Evolutionary conservation across 768 basidiomycete species (phyloP).

Genomic region (Lactarius sanguifluus): DNA sequence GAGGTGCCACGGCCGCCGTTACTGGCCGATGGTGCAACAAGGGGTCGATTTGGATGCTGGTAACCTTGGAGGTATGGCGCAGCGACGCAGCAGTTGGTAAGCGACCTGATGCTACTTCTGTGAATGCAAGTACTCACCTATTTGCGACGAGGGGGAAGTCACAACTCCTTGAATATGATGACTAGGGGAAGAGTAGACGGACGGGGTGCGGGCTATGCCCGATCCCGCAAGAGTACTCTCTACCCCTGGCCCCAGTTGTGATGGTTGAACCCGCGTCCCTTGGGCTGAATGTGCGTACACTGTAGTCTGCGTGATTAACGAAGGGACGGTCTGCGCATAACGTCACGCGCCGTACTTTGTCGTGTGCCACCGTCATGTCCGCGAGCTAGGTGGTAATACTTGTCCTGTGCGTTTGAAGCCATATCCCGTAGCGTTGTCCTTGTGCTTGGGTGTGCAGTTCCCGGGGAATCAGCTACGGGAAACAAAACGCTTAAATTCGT

Average conservation of each 20-base stretch:
- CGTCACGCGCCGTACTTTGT: conserved; percentile 1
- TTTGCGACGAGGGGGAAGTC: background rate
- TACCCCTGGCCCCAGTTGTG: background rate
- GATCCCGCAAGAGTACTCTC: background rate
- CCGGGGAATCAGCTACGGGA: conserved; percentile 3
- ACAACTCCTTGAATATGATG: background rate
- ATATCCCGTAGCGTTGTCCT: background rate
- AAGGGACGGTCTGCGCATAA: background rate
- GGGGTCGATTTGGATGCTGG: background rate
- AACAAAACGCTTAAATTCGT: conserved; percentile 8
- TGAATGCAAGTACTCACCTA: background rate
- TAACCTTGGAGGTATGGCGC: background rate
- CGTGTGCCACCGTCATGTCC: background rate
- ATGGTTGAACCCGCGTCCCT: background rate
- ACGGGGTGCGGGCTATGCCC: background rate
- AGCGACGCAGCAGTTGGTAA: background rate
- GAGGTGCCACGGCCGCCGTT: background rate
- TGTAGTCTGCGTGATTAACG: background rate
- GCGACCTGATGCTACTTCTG: background rate
- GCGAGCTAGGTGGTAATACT: background rate
- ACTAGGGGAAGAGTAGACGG: background rate
- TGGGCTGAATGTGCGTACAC: background rate
- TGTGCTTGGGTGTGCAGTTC: background rate
- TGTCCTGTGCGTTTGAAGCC: background rate
- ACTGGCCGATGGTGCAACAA: background rate